A percentile compares a stretch with the other conserved stretches of the same genome.
phyloP scores from a whole-genome alignment of 1,284 basidiomycete genomes.

The Moesziomyces sp. region DNA sequence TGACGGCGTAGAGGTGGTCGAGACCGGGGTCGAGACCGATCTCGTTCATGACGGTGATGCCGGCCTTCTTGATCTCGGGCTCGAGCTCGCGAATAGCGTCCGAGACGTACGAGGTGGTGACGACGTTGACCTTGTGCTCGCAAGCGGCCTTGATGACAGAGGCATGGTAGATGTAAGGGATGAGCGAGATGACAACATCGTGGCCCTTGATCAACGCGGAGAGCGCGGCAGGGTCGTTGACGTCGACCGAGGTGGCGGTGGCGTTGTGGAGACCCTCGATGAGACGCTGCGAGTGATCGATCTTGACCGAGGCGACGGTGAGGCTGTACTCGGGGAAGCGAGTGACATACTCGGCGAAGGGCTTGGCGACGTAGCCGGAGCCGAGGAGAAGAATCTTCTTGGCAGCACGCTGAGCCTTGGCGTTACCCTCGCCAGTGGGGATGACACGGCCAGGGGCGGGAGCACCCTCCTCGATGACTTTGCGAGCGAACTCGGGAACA shows the following conservation, averaged over 20 bases:
- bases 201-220: constrained; percentile 83
- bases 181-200: constrained; percentile 94
- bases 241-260: constrained; percentile 83
- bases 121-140: constrained; percentile 92
- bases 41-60: constrained; percentile 96
- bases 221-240: constrained; percentile 78
- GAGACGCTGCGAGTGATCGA: constrained; percentile 74
- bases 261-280: constrained; percentile 78
- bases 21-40: constrained; percentile 98
- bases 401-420: constrained; percentile 64
- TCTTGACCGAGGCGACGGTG: constrained; percentile 73
- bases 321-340: constrained; percentile 84
- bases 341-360: constrained; percentile 91
- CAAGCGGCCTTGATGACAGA: constrained; percentile 93
- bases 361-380: constrained; percentile 92
- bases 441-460: constrained; percentile 62
- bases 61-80: constrained; percentile 83
- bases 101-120: constrained; percentile 96
- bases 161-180: constrained; percentile 93
- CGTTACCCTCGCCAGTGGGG: constrained; percentile 70
- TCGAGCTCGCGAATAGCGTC: constrained; percentile 91
- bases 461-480: constrained; percentile 67
- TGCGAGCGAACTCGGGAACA: constrained; percentile 88
- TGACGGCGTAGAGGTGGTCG: constrained; percentile 95
- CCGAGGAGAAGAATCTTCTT: constrained; percentile 92